Evolutionary conservation across 164 flowering plant genomes (phyloP), one percentile per base, ranked within the genome.

Genomic region (Paratinospora sagittata): DNA sequence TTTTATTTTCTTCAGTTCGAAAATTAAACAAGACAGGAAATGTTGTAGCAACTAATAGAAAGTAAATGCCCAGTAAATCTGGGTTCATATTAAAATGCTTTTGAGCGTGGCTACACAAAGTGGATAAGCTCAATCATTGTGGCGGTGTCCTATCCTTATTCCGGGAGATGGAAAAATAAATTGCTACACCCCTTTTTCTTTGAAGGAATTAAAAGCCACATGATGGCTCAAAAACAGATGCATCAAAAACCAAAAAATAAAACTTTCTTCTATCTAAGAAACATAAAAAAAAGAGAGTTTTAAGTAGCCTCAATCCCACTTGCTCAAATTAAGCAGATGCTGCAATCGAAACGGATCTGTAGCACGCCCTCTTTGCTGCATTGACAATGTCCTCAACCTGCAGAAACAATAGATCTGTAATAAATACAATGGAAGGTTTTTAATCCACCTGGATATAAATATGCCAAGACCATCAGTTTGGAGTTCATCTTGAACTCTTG

Each of bases 361-460:
- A 81, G 80, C 92, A 89, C 41, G 86, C 83, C 75, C 94, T 81
- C 78, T 84, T 89, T 8, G 86, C 91, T 62, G 92, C 94, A 36
- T 91, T 87, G 23, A 91, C 91, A 64, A 91, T 88, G 68, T 91
- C 92, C 43, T 89, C 97, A 34, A 91, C 77, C 92, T 89, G 83
- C 61, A 69, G 23, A 41, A 36, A 34, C 0, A 3, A 3, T 23
- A 8, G 2, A 19, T 23, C 3, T 8, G 5, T 27, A 10, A 27
- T 27, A 27, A 27, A n/a, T n/a, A n/a, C n/a, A 0, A 27, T 13
- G 14, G 66, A 36, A 27, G 66, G n/a, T 17, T 23, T 16, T 4
- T 52, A 52, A 2, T 52, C 58, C 58, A 52, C 58, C 58, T 16
- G 58, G 19, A 52, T 13, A 6, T 16, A 13, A 52, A 11, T 52